Evolutionary conservation across 306 rosid genomes (phyloP).

Genomic region (Citrullus colocynthis): DNA sequence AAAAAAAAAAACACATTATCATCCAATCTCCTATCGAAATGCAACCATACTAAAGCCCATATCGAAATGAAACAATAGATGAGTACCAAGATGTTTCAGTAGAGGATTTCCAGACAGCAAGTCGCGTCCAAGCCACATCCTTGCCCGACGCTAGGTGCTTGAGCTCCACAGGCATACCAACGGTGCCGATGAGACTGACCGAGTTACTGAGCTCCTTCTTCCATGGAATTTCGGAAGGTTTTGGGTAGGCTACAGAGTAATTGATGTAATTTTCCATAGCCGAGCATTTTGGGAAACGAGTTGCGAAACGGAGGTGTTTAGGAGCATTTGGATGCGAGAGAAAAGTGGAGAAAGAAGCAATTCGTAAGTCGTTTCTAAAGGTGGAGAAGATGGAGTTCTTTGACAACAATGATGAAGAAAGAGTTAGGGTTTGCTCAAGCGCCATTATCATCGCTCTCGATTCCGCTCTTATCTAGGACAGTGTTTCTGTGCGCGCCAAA

Average conservation of each 20-base stretch:
- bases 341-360: not conserved
- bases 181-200: slow-evolving; percentile 63
- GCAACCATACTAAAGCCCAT: not conserved
- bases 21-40: not conserved
- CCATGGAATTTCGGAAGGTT: slow-evolving; percentile 76
- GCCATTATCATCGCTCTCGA: not conserved
- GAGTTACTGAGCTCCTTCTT: slow-evolving; percentile 70
- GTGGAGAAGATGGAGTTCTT: not conserved
- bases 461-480: not conserved
- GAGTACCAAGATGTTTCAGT: slow-evolving; percentile 50
- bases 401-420: not conserved
- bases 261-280: slow-evolving; percentile 15
- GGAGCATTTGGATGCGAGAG: not conserved
- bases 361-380: not conserved
- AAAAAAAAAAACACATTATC: not conserved
- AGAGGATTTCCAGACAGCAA: slow-evolving; percentile 66
- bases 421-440: not conserved
- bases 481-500: not conserved
- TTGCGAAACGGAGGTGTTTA: slow-evolving; percentile 8
- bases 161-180: slow-evolving; percentile 56
- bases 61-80: not conserved
- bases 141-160: slow-evolving; percentile 72
- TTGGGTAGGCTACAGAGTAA: slow-evolving; percentile 32
- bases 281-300: slow-evolving; percentile 30
- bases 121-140: slow-evolving; percentile 69